Evolutionary conservation across 108 stramenopile genomes (phyloP).

Genomic region (Skeletonema marinoi): DNA sequence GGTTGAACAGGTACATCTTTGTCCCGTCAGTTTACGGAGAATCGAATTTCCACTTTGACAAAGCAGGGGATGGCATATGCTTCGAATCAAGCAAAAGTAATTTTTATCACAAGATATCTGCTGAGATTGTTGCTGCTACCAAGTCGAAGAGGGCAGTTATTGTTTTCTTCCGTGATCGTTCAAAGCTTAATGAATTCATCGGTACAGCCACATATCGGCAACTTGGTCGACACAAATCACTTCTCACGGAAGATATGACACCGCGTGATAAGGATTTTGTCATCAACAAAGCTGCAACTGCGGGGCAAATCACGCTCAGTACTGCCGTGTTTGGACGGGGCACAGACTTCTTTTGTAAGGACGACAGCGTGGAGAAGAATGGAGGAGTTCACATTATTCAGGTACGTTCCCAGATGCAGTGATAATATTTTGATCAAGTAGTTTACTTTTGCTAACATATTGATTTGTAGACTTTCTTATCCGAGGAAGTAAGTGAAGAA

Average conservation of each 20-base stretch:
- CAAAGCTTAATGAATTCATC: conserved; percentile 44
- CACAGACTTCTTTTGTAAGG: conserved; percentile 73
- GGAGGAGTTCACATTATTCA: conserved; percentile 64
- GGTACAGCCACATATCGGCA: conserved; percentile 48
- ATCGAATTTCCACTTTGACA: conserved; percentile 62
- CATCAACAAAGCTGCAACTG: conserved; percentile 60
- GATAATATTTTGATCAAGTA: background rate
- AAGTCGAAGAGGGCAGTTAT: conserved; percentile 57
- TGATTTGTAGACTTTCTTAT: conserved; percentile 47
- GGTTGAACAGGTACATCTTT: conserved; percentile 48
- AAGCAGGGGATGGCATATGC: conserved; percentile 57
- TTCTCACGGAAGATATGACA: conserved; percentile 54
- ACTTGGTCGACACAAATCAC: conserved; percentile 54
- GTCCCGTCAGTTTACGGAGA: conserved; percentile 67
- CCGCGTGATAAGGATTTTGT: conserved; percentile 56
- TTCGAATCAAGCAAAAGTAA: conserved; percentile 49
- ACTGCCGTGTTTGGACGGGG: conserved; percentile 70
- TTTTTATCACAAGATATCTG: conserved; percentile 58
- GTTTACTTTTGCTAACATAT: background rate
- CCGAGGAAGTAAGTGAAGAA: conserved; percentile 60
- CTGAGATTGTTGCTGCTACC: conserved; percentile 40
- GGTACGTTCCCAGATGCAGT: background rate
- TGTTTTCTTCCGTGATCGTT: conserved; percentile 55
- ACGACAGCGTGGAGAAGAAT: conserved; percentile 50
- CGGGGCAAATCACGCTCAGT: conserved; percentile 58